These are phyloP conservation scores for Senna siamea DNA, from an alignment of 306 rosid species.

Conservation along the genomic window DNA sequence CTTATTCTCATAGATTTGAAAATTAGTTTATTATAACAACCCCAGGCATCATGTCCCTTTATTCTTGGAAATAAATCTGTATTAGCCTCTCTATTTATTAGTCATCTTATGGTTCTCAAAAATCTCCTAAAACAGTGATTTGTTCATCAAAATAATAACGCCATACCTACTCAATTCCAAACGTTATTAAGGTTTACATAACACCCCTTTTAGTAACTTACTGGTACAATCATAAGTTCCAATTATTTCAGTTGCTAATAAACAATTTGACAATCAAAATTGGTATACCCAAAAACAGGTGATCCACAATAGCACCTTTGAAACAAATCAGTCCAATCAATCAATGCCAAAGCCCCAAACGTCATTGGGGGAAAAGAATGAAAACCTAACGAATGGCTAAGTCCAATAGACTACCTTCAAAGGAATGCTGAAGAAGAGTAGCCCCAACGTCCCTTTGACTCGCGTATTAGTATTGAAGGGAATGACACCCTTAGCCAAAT, in stretches of 20 bases:
- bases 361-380: not conserved
- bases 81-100: not conserved
- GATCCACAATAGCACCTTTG: not conserved
- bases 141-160: not conserved
- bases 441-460: conserved; percentile 67
- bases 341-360: not conserved
- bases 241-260: not conserved
- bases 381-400: not conserved
- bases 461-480: conserved; percentile 73
- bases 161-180: not conserved
- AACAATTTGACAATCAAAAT: not conserved
- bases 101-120: not conserved
- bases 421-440: conserved; percentile 67
- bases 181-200: not conserved
- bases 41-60: not conserved
- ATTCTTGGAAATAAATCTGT: not conserved
- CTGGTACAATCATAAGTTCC: not conserved
- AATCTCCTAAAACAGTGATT: not conserved
- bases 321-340: not conserved
- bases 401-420: conserved; percentile 55
- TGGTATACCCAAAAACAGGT: not conserved
- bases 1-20: not conserved
- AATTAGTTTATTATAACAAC: not conserved
- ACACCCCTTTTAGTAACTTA: not conserved
- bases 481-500: conserved; percentile 70